Evolutionary conservation across 2,329 filamentous ascomycete species (phyloP), one percentile per base, ranked within the genome.

Genomic region (Colletotrichum falcatum): DNA sequence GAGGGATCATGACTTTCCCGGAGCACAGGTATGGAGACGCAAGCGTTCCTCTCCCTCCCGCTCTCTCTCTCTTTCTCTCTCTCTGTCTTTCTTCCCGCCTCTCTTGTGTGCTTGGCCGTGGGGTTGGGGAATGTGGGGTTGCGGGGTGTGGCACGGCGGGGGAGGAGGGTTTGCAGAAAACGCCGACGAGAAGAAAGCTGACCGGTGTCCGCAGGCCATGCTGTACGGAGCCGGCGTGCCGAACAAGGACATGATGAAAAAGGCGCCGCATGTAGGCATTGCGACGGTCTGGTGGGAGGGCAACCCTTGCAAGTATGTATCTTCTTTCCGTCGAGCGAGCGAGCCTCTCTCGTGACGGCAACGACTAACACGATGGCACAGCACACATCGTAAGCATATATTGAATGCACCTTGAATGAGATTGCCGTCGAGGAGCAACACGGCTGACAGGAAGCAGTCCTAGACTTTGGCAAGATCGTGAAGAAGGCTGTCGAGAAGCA

Each of bases 261-360:
- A 88, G 67, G 92, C 92, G 63, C 94, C 95, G 16, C 95, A 98
- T 73, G 93, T 98, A 33, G 95, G 95, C 68, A 90, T 98, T 77
- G 92, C 94, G 9, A 94, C 92, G 6, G 93, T 98, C 5, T 98
- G 95, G 95, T 98, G 95, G 95, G 94, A 98, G 82, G 95, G 95
- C 35, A 98, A 98, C 79, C 94, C 95, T 46, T 98, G 95, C 89
- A 97, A 97, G 91, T 93, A 81, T 87, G 20, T 42, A n/a, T 33
- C 51, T 35, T n/a, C 54, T 53, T 18, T 60, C 37, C 48, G 14
- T n/a, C 30, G 20, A 23, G 30, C 30, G 30, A n/a, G 18, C 20
- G 37, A 35, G 26, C 14, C 14, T 37, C 7, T n/a, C 30, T 16
- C n/a, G 8, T 46, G 18, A 20, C 23, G 26, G n/a, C 26, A n/a